These are phyloP conservation scores for Tulasnella sp. DNA, from an alignment of 768 basidiomycete species.

Conservation along the genomic window DNA sequence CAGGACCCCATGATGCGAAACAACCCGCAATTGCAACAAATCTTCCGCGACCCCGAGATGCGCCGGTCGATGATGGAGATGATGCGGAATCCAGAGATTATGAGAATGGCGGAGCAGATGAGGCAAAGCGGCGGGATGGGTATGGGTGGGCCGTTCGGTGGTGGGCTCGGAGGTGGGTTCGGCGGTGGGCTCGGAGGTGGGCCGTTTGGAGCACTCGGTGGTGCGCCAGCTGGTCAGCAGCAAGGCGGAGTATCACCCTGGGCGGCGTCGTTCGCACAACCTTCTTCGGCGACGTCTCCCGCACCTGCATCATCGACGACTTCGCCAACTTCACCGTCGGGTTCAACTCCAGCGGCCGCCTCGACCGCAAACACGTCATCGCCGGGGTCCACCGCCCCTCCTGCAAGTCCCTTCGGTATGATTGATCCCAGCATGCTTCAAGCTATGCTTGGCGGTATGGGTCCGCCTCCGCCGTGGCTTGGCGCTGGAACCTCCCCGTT, in stretches of 20 bases:
- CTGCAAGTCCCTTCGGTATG: constrained; percentile 38
- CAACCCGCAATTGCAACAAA: constrained; percentile 77
- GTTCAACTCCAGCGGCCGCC: constrained; percentile 30
- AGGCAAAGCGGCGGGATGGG: constrained; percentile 48
- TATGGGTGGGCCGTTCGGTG: neutral
- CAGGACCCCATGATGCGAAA: constrained; percentile 63
- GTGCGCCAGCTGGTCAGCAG: constrained; percentile 13
- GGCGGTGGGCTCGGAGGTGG: neutral
- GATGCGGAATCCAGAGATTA: constrained; percentile 79
- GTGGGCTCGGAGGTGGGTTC: constrained; percentile 10
- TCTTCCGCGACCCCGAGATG: constrained; percentile 77
- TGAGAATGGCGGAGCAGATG: constrained; percentile 80
- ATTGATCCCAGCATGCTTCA: constrained; percentile 54
- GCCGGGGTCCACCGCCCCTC: constrained; percentile 37
- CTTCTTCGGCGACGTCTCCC: constrained; percentile 34
- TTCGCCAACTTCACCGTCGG: constrained; percentile 33
- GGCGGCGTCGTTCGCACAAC: constrained; percentile 14
- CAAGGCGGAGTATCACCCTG: neutral
- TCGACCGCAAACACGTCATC: constrained; percentile 39
- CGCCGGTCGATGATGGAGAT: constrained; percentile 52
- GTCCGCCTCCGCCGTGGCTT: constrained; percentile 16
- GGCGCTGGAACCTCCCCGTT: constrained; percentile 37
- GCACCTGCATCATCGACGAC: constrained; percentile 39
- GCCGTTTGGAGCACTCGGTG: neutral
- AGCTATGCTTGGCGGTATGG: constrained; percentile 45